Conservation (phyloP, 495 filamentous ascomycete genomes). For the Penicillium goetzii region DNA sequence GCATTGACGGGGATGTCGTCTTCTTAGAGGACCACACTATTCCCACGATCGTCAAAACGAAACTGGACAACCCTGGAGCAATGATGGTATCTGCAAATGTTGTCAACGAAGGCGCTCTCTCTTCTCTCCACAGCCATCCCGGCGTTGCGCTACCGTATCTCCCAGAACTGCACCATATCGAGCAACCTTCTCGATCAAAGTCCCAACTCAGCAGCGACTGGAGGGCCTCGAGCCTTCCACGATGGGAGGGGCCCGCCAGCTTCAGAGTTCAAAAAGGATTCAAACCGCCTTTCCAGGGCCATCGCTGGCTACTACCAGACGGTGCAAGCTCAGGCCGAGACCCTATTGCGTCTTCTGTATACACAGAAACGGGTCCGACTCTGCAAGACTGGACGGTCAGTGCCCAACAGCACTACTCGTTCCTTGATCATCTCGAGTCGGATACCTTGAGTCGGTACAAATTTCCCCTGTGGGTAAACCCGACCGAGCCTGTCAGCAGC, state of each 20-base stretch:
- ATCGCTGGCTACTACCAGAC: conserved; percentile 38
- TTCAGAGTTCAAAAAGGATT: conserved; percentile 34
- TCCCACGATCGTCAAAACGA: conserved; percentile 56
- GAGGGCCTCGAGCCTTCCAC: conserved; percentile 35
- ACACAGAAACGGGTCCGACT: conserved; percentile 38
- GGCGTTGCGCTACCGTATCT: conserved; percentile 44
- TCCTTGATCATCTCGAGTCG: conserved; percentile 55
- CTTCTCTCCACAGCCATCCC: conserved; percentile 39
- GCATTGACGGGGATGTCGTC: conserved; percentile 60
- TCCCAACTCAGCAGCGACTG: conserved; percentile 29
- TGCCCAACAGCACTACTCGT: conserved; percentile 59
- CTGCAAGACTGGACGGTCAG: conserved; percentile 53
- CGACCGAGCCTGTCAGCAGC: conserved; percentile 45
- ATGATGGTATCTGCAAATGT: conserved; percentile 58
- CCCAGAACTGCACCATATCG: conserved; percentile 33
- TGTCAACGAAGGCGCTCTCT: conserved; percentile 47
- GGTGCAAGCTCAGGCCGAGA: conserved; percentile 31
- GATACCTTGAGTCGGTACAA: conserved; percentile 51
- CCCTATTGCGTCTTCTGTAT: conserved; percentile 37
- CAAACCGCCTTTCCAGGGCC: conserved; percentile 31
- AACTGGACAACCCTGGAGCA: conserved; percentile 49
- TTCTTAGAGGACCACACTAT: conserved; percentile 59
- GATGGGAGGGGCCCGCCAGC: conserved; percentile 35
- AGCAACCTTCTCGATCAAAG: conserved; percentile 23
- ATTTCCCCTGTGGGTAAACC: conserved; percentile 54